phyloP scores from a whole-genome alignment of 148 eudicot species.

The Chenopodium album region DNA sequence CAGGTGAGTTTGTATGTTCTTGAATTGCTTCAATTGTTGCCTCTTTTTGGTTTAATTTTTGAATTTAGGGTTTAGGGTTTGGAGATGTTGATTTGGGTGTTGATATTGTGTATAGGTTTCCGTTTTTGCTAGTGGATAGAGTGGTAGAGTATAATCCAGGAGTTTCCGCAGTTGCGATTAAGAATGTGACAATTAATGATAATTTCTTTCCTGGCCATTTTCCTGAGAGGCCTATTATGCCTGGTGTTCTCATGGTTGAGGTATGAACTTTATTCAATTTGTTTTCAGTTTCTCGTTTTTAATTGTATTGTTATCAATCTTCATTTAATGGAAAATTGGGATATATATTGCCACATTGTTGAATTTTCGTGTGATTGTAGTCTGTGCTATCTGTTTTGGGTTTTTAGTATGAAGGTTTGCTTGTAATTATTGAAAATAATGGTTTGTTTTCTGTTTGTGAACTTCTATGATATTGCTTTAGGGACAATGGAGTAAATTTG shows the following conservation, averaged over 20 bases:
- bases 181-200: constrained; percentile 95
- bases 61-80: constrained; percentile 13
- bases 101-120: constrained; percentile 51
- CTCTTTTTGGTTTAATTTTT: too few species aligned
- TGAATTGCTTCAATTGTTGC: neutral
- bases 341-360: neutral
- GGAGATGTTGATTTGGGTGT: neutral
- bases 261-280: constrained; percentile 26
- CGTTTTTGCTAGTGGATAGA: constrained; percentile 95
- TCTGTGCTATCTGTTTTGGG: neutral
- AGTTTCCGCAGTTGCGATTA: constrained; percentile 88
- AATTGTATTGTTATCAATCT: neutral
- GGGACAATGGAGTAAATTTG: neutral
- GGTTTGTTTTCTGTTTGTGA: too few species aligned
- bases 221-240: constrained; percentile 99
- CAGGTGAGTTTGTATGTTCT: constrained; percentile 44
- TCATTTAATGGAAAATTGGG: neutral
- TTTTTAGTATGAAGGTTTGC: neutral
- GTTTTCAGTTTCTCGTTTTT: neutral
- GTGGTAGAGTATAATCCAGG: constrained; percentile 87
- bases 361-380: neutral
- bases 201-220: constrained; percentile 98
- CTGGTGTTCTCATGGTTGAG: constrained; percentile 99
- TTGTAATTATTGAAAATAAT: neutral
- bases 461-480: neutral